These are phyloP conservation scores for Penicillium herquei DNA, from an alignment of 495 filamentous ascomycete species.

Conservation along the genomic window DNA sequence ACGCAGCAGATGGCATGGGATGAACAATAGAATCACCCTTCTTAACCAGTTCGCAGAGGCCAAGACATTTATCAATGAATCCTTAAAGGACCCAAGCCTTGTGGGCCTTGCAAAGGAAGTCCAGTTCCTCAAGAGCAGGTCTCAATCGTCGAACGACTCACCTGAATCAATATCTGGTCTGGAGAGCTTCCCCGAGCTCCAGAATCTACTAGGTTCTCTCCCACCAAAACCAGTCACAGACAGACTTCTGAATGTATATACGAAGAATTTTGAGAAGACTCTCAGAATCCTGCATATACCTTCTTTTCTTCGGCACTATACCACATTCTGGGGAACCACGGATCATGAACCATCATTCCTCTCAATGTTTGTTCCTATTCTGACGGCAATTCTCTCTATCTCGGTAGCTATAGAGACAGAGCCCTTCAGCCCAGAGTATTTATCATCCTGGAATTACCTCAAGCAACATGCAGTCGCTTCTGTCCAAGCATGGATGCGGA, in stretches of 20 bases:
- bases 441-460: conserved; percentile 33
- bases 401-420: conserved; percentile 15
- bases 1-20: conserved; percentile 26
- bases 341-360: conserved; percentile 10
- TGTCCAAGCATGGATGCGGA: conserved; percentile 31
- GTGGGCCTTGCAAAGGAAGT: conserved; percentile 26
- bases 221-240: conserved; percentile 25
- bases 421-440: conserved; percentile 35
- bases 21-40: conserved; percentile 23
- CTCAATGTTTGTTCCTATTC: conserved; percentile 16
- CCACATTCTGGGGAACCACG: conserved; percentile 14
- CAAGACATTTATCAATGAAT: conserved; percentile 24
- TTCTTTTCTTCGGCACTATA: conserved; percentile 22
- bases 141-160: conserved; percentile 5
- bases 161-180: conserved; percentile 18
- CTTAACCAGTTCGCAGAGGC: conserved; percentile 27
- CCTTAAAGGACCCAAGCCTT: conserved; percentile 13
- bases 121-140: conserved; percentile 28
- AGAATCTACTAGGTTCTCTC: conserved; percentile 11
- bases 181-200: conserved; percentile 17
- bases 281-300: conserved; percentile 28
- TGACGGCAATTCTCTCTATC: conserved; percentile 19
- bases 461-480: conserved; percentile 18
- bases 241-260: conserved; percentile 21
- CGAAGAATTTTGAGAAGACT: conserved; percentile 21